Evolutionary conservation across 805 yeast species (phyloP).

Genomic region (Monosporozyma aerobia): DNA sequence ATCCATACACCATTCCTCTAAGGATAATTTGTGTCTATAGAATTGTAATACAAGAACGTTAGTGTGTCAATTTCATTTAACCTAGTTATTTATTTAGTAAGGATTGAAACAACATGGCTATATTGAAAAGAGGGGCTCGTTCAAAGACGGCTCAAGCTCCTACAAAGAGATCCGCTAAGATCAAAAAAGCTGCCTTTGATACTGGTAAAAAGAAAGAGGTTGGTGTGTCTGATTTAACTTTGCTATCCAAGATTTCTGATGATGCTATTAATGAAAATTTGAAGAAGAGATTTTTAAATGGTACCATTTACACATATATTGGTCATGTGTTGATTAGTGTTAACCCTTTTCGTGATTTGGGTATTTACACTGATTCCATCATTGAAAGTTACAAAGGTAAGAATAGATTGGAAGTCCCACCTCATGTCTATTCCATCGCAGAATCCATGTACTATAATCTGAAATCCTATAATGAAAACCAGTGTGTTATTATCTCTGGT

Average conservation of each 20-base stretch:
- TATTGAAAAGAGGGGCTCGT: constrained; percentile 67
- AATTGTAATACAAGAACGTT: neutral
- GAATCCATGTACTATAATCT: constrained; percentile 93
- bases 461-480: constrained; percentile 89
- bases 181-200: constrained; percentile 87
- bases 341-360: constrained; percentile 92
- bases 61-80: neutral
- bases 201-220: constrained; percentile 85
- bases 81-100: neutral
- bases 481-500: constrained; percentile 95
- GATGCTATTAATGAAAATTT: constrained; percentile 88
- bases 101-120: constrained; percentile 46
- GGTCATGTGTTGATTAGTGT: constrained; percentile 94
- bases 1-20: neutral
- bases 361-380: constrained; percentile 79
- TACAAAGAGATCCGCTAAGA: constrained; percentile 43
- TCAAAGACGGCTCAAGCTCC: constrained; percentile 44
- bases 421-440: constrained; percentile 97
- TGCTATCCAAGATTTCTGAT: constrained; percentile 80
- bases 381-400: constrained; percentile 77
- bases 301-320: constrained; percentile 83
- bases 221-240: constrained; percentile 93
- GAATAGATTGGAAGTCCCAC: constrained; percentile 92
- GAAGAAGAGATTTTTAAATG: constrained; percentile 80
- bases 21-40: neutral